These are phyloP conservation scores for Sugiyamaella xylanicola DNA, from an alignment of 1,139 yeast genomes.

Conservation along the genomic window DNA sequence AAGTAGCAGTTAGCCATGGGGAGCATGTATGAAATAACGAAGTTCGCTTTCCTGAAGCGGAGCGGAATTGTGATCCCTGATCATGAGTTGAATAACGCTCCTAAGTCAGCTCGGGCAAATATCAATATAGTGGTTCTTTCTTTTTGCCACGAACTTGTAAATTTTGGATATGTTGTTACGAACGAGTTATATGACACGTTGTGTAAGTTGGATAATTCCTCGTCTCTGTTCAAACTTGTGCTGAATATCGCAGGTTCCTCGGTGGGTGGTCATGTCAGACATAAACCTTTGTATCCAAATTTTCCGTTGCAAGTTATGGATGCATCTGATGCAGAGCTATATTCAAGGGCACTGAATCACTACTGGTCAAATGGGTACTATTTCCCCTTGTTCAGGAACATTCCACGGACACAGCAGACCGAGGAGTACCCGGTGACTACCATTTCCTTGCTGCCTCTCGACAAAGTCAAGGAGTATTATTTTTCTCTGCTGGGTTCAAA, in stretches of 20 bases:
- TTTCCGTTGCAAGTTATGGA: conserved; percentile 21
- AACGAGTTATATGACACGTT: conserved; percentile 11
- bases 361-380: conserved; percentile 14
- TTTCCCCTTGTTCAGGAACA: not conserved
- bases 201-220: not conserved
- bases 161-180: conserved; percentile 11
- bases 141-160: conserved; percentile 16
- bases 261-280: conserved; percentile 11
- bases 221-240: not conserved
- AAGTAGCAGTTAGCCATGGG: too few species aligned
- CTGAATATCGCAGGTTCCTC: conserved; percentile 9
- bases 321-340: conserved; percentile 12
- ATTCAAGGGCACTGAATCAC: conserved; percentile 9
- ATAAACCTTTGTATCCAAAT: conserved; percentile 19
- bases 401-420: not conserved
- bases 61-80: not conserved
- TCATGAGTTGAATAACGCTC: not conserved
- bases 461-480: conserved; percentile 13
- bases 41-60: not conserved
- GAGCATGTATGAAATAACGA: not conserved
- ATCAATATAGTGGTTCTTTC: conserved; percentile 9
- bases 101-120: not conserved
- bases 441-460: conserved; percentile 1
- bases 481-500: conserved; percentile 12
- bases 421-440: conserved; percentile 3